Base-by-base conservation (phyloP, 441 rosid genomes). In the Populus hybrid region DNA sequence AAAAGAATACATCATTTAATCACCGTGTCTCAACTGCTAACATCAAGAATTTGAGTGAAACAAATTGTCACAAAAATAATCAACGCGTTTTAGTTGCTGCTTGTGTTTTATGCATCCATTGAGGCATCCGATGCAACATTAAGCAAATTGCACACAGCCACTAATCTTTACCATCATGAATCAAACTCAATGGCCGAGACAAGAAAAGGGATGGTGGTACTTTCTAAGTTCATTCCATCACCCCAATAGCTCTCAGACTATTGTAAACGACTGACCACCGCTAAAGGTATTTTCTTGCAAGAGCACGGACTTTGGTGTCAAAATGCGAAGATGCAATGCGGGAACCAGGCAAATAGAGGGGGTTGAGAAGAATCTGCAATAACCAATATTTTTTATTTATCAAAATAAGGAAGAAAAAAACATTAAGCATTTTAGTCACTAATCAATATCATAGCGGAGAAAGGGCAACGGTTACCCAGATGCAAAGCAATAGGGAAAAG, bases 291-390 rank as follows among this genome's bases (percentile, higher is more conserved):
- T 96, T 96, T 78, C 98, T 93, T 71, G 97, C 98, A 69, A 93
- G 97, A 2, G 93, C 93, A 1, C 98, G 97, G 26, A 94, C 96
- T 87, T 96, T 92, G 24, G 98, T 93, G 81, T 96, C 97, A 23
- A 96, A 96, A 88, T 93, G 98, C 20, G 99, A 84, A 12, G 97
- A 93, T 46, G 95, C 74, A 7, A 96, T 89, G 79, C 97, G 93
- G 78, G 98, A 94, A 70, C 98, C 99, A 0, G 98, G 98, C 79
- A 96, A 80, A 81, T 93, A 93, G 28, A 94, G 90, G 1, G 98
- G 99, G 81, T 96, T 94, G 63, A 92, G 93, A 89, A 96, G 93
- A 70, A 81, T 91, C 98, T 96, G 94, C 89, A 88, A 75, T 73
- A 73, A 57, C 42, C 73, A 73, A 74, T 5, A 61, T 9, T 53